Conservation (phyloP, 352 stramenopile species). For the Phytophthora cactorum region DNA sequence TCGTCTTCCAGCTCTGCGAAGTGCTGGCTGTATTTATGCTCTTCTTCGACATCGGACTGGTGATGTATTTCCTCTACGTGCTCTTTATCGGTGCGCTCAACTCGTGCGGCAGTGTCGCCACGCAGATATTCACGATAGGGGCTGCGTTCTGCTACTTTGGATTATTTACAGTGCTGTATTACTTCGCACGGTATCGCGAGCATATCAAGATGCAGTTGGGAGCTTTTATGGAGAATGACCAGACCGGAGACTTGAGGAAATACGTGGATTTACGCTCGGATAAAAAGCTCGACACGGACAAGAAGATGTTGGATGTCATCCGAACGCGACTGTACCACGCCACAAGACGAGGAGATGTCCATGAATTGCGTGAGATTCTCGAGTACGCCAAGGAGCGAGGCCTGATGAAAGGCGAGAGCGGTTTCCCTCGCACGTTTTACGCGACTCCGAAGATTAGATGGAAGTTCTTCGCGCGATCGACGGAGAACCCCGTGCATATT, state of each 20-base stretch:
- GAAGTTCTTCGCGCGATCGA: constrained; percentile 53
- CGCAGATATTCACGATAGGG: constrained; percentile 56
- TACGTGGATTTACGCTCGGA: constrained; percentile 40
- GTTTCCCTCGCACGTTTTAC: constrained; percentile 56
- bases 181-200: constrained; percentile 76
- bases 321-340: constrained; percentile 68
- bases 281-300: too few species aligned
- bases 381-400: constrained; percentile 39
- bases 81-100: constrained; percentile 72
- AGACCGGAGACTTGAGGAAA: constrained; percentile 60
- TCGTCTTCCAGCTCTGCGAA: constrained; percentile 75
- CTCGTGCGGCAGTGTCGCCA: constrained; percentile 41
- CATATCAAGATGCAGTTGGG: constrained; percentile 85
- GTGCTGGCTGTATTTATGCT: constrained; percentile 57
- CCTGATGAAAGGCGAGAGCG: constrained; percentile 35
- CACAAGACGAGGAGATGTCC: constrained; percentile 56
- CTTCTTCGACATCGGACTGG: constrained; percentile 41
- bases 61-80: constrained; percentile 66
- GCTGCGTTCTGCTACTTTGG: constrained; percentile 50
- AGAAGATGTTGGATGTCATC: constrained; percentile 50
- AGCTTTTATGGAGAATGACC: constrained; percentile 71
- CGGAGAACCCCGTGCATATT: constrained; percentile 75
- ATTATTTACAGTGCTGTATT: constrained; percentile 60
- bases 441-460: constrained; percentile 46
- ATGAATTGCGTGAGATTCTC: constrained; percentile 60